Evolutionary conservation across 805 yeast genomes (phyloP), one percentile per base, ranked within the genome.

Genomic region (Yamadazyma phyllophila): DNA sequence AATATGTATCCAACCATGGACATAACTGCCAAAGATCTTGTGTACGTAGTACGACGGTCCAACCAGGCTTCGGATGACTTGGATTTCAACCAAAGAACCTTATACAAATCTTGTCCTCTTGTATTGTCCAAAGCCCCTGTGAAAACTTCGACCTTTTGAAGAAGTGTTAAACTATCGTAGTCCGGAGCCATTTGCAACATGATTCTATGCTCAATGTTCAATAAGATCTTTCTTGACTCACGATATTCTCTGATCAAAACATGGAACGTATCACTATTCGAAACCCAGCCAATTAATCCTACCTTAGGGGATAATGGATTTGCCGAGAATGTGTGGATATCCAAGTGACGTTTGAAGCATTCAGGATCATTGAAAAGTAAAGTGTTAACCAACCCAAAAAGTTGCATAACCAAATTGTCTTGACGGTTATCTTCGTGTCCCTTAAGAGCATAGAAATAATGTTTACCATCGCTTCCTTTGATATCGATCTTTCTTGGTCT

Each of bases 401-500:
- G 72, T 66, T 94, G 99, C 99, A 94, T 94, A 24, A 92, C 99
- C 63, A 95, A 76, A 58, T 89, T 88, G 68, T 94, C 99, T 63
- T 94, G 99, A 59, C 99, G 80, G 44, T 94, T 88, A 73, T 94
- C 99, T 68, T 94, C 99, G 60, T 94, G 98, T 1, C 98, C 99
- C 66, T 94, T 94, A 58, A 94, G 73, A 1, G 76, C 68, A 65
- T 81, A 95, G 56, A 80, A 86, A 61, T 95, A 90, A 33, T 85
- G 88, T 58, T 86, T 88, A 48, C 99, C 99, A 64, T 94, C 97
- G 56, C 88, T 85, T 9, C 98, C 99, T 50, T 76, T 74, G 40
- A 89, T 79, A 12, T 83, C 78, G 48, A 89, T 64, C 56, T 87
- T 82, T 60, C 99, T 81, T 6, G 99, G 99, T 57, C 98, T 80